phyloP scores from a whole-genome alignment of 192 early-diverging fungal genomes.

The Diversispora epigaea region DNA sequence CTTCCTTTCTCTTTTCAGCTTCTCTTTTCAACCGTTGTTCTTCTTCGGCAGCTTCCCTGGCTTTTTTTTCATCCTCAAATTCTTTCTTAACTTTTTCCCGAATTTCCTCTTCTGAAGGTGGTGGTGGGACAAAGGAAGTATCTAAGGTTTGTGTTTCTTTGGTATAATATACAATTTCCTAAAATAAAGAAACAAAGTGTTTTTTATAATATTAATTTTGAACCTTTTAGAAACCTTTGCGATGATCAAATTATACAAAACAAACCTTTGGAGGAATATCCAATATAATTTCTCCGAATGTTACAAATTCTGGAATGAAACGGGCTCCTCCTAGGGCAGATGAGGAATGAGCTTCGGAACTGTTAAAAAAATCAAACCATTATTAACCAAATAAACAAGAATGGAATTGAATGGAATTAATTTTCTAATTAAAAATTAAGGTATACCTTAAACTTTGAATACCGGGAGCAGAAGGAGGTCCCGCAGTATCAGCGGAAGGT shows the following conservation, averaged over 20 bases:
- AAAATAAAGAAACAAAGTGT: background rate
- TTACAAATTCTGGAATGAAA: constrained; percentile 63
- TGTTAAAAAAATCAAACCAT: constrained; percentile 1
- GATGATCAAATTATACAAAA: background rate
- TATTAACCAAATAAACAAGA: background rate
- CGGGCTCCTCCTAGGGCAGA: background rate
- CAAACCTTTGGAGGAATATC: constrained; percentile 83
- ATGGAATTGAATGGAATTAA: background rate
- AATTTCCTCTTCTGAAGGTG: constrained; percentile 55
- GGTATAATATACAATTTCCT: constrained; percentile 86
- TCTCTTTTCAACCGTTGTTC: constrained; percentile 38
- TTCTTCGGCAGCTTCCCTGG: constrained; percentile 51
- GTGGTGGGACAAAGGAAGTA: constrained; percentile 51
- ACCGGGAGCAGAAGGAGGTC: background rate
- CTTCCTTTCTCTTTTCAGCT: constrained; percentile 36
- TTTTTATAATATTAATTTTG: background rate
- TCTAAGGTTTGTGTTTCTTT: constrained; percentile 84
- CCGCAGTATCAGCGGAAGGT: constrained; percentile 35
- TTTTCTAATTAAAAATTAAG: background rate
- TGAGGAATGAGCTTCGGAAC: constrained; percentile 21
- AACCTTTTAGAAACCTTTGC: background rate
- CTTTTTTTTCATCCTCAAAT: constrained; percentile 54
- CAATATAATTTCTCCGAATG: constrained; percentile 71
- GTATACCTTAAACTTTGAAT: background rate
- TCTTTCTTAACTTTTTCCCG: constrained; percentile 64